phyloP scores from a whole-genome alignment of 768 basidiomycete genomes.

The Leucosporidium scottii region DNA sequence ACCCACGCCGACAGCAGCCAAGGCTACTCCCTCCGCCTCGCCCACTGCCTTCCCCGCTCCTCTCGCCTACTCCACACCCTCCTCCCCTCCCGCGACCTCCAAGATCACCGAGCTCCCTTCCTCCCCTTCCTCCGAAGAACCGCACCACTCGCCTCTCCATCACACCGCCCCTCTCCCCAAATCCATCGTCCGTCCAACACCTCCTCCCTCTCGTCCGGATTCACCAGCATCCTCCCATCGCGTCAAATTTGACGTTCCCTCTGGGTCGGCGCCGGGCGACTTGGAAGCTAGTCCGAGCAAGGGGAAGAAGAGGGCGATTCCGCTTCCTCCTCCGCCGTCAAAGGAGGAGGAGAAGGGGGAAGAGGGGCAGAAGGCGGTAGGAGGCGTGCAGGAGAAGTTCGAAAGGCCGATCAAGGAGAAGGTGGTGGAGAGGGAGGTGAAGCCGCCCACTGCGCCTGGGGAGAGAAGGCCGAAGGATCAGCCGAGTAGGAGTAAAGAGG shows the following conservation, averaged over 20 bases:
- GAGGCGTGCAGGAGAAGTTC: background rate
- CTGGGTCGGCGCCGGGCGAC: background rate
- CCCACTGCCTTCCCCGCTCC: background rate
- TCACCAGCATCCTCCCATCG: slow-evolving; percentile 1
- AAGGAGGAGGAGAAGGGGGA: background rate
- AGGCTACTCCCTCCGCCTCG: background rate
- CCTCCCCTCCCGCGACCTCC: background rate
- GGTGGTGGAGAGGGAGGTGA: slow-evolving; percentile 26
- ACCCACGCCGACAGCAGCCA: background rate
- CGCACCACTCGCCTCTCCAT: slow-evolving; percentile 1
- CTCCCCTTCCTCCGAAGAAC: background rate
- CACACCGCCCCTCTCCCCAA: background rate
- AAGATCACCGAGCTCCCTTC: background rate
- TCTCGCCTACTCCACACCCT: background rate
- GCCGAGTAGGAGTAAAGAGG: slow-evolving; percentile 12
- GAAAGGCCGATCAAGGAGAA: slow-evolving; percentile 24
- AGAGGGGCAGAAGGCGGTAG: too few relatives aligned
- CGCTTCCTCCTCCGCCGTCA: background rate
- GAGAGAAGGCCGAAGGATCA: background rate
- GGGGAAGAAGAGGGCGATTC: slow-evolving; percentile 19
- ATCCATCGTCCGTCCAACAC: slow-evolving; percentile 14
- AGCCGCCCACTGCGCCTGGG: slow-evolving; percentile 1
- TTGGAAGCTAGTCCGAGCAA: background rate
- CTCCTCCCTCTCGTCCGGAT: slow-evolving; percentile 4
- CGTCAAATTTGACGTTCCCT: slow-evolving; percentile 24